Percentiles rank a stretch among this genome's conserved stretches.
These are phyloP conservation scores for Phoma sp. DNA, from an alignment of 2,329 filamentous ascomycete species.

Conservation along the genomic window DNA sequence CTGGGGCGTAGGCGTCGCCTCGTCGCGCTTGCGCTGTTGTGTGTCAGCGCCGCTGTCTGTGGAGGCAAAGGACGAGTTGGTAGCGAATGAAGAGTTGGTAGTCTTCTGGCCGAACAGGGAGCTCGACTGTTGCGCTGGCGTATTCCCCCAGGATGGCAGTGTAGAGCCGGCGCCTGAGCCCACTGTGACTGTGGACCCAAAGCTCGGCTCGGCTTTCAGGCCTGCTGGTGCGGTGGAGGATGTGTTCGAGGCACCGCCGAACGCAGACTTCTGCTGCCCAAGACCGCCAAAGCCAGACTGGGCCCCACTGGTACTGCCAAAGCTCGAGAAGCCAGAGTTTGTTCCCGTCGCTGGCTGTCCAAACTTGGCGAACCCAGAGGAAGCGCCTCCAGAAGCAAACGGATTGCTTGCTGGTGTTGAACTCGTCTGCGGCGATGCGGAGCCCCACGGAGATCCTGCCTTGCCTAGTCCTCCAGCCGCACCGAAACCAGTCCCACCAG, in stretches of 20 bases:
- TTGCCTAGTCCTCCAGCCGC: conserved; percentile 26
- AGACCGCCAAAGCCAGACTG: conserved; percentile 42
- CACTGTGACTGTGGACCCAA: conserved; percentile 52
- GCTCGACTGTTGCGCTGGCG: conserved; percentile 36
- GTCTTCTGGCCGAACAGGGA: conserved; percentile 37
- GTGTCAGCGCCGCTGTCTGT: conserved; percentile 26
- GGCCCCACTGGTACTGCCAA: conserved; percentile 25
- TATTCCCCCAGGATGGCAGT: conserved; percentile 41
- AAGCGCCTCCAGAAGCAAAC: conserved; percentile 25
- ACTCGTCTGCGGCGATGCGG: conserved; percentile 25
- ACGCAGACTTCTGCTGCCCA: conserved; percentile 40
- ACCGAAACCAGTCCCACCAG: conserved; percentile 39
- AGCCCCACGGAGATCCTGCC: conserved; percentile 32
- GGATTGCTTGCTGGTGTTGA: conserved; percentile 45
- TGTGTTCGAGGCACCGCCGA: conserved; percentile 26
- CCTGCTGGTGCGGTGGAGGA: conserved; percentile 20
- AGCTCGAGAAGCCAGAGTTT: conserved; percentile 42
- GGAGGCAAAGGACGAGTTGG: conserved; percentile 37
- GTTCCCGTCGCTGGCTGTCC: conserved; percentile 21
- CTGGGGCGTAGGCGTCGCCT: conserved; percentile 43
- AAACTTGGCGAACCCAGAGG: conserved; percentile 45
- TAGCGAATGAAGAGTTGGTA: conserved; percentile 36
- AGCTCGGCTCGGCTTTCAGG: conserved; percentile 42
- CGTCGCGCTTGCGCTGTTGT: conserved; percentile 36
- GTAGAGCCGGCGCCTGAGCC: conserved; percentile 43